These are phyloP conservation scores for Solanum peruvianum DNA, from an alignment of 257 asterid genomes.

Conservation along the genomic window DNA sequence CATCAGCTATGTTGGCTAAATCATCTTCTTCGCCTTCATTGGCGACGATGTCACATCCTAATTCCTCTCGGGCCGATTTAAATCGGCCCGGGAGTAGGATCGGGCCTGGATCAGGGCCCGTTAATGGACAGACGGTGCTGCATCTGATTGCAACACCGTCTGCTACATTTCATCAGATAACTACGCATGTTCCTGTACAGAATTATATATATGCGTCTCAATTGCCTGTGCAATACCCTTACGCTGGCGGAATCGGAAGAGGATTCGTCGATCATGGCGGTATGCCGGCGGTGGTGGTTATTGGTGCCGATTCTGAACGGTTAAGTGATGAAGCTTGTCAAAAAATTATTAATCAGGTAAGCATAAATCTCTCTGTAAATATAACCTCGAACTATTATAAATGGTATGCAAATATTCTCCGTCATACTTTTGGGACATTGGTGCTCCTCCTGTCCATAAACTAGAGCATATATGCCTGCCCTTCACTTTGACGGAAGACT, in stretches of 20 bases:
- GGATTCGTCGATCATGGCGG: constrained; percentile 15
- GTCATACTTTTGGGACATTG: too few species aligned
- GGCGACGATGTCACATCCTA: not conserved
- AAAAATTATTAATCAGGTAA: constrained; percentile 66
- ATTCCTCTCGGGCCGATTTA: not conserved
- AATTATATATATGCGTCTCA: not conserved
- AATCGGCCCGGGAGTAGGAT: not conserved
- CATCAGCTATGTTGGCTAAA: not conserved
- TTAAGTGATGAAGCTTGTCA: constrained; percentile 38
- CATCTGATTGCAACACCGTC: not conserved
- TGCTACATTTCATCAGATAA: not conserved
- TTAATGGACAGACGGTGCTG: not conserved
- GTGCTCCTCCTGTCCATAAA: fast-evolving
- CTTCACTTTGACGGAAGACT: too few species aligned
- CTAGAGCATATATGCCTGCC: too few species aligned
- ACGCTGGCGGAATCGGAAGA: not conserved
- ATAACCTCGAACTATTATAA: too few species aligned
- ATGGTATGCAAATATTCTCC: too few species aligned
- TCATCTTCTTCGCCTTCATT: not conserved
- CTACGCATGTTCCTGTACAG: not conserved
- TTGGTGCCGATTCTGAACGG: constrained; percentile 3
- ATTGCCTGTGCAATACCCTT: not conserved
- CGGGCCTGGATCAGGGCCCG: not conserved
- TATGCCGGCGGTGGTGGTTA: constrained; percentile 8
- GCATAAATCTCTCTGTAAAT: not conserved